Percentiles rank a stretch among this genome's conserved stretches.
phyloP scores from a whole-genome alignment of 805 yeast genomes.

The Candida suzukii region DNA sequence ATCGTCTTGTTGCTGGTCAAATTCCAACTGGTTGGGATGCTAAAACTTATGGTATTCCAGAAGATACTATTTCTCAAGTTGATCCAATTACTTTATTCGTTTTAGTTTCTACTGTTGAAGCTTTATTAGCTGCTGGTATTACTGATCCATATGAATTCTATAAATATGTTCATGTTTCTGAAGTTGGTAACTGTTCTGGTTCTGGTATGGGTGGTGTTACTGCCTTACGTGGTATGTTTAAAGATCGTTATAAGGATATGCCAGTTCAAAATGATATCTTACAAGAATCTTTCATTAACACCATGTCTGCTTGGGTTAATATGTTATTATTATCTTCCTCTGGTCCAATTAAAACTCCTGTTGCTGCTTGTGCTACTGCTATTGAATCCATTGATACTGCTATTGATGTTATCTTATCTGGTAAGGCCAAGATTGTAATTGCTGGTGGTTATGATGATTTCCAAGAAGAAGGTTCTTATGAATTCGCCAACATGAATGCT shows the following conservation, averaged over 20 bases:
- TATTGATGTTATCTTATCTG: constrained; percentile 85
- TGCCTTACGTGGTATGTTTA: constrained; percentile 97
- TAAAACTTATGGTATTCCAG: constrained; percentile 87
- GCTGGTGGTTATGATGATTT: constrained; percentile 99
- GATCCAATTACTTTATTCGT: constrained; percentile 93
- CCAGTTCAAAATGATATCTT: constrained; percentile 96
- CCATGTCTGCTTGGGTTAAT: constrained; percentile 99
- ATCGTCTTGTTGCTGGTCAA: constrained; percentile 83
- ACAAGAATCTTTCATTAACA: constrained; percentile 97
- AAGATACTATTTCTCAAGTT: constrained; percentile 88
- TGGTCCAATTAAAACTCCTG: constrained; percentile 99
- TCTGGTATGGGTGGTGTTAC: constrained; percentile 99
- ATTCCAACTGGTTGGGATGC: constrained; percentile 99
- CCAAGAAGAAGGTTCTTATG: constrained; percentile 98
- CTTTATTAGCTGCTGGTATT: constrained; percentile 87
- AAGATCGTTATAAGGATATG: constrained; percentile 83
- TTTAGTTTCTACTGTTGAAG: constrained; percentile 92
- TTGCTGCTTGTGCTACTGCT: constrained; percentile 99
- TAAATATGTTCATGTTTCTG: constrained; percentile 96
- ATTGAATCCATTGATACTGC: constrained; percentile 96
- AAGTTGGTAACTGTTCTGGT: constrained; percentile 99
- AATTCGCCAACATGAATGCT: constrained; percentile 98
- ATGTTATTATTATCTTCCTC: constrained; percentile 95
- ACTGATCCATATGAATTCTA: constrained; percentile 98
- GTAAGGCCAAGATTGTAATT: constrained; percentile 91